Conservation (phyloP, 1,284 basidiomycete species). For the Fistulinella cinereoalba region DNA sequence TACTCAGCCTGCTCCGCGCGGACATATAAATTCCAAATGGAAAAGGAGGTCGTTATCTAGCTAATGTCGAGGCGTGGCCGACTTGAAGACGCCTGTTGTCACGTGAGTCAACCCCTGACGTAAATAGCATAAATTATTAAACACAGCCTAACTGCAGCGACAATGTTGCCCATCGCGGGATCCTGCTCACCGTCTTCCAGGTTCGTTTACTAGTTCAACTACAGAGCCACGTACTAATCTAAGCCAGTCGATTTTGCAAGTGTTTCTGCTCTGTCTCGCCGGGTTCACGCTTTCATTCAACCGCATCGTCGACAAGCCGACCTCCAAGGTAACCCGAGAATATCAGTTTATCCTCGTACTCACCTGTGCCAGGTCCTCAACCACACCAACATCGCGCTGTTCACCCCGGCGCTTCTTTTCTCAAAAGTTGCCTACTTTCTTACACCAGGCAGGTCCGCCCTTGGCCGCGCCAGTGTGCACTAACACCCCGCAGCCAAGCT, state of each 20-base stretch:
- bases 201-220: background rate
- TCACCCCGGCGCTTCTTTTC: conserved; percentile 90
- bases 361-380: conserved; percentile 60
- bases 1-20: too few relatives aligned
- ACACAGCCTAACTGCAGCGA: too few relatives aligned
- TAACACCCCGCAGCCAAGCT: conserved; percentile 58
- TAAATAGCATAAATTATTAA: background rate
- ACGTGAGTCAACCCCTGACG: too few relatives aligned
- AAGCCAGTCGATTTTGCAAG: conserved; percentile 80
- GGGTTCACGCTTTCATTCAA: conserved; percentile 80
- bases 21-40: too few relatives aligned
- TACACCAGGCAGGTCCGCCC: conserved; percentile 51
- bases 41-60: too few relatives aligned
- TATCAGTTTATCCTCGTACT: background rate
- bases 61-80: too few relatives aligned
- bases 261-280: conserved; percentile 82
- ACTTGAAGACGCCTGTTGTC: too few relatives aligned
- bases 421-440: conserved; percentile 89
- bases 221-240: conserved; percentile 4
- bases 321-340: conserved; percentile 64
- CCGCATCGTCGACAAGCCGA: conserved; percentile 85
- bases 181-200: conserved; percentile 31
- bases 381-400: conserved; percentile 80
- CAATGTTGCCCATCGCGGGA: conserved; percentile 14
- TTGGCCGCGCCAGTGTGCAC: background rate